Percentiles rank a stretch among this genome's conserved stretches.
Evolutionary conservation across 2,329 filamentous ascomycete genomes (phyloP).

Genomic region (Pestalotiopsis fici): DNA sequence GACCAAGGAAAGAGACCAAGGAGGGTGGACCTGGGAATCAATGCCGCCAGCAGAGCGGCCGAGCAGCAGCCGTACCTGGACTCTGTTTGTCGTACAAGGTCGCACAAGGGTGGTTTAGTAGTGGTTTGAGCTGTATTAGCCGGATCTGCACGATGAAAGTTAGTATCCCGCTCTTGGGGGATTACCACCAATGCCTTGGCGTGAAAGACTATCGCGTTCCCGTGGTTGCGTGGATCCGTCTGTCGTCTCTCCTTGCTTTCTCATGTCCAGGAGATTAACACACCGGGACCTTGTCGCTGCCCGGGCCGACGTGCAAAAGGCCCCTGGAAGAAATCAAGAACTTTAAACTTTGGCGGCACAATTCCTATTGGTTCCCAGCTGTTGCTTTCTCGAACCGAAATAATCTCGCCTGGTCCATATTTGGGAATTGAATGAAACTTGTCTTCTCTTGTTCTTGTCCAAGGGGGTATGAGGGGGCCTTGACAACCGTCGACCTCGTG

Average conservation of each 20-base stretch:
- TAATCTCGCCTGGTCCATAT: neutral
- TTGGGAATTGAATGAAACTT: neutral
- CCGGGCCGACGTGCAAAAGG: neutral
- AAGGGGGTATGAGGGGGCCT: too few relatives aligned
- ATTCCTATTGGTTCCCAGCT: neutral
- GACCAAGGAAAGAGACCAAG: neutral
- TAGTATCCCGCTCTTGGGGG: neutral
- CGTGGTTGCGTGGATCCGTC: neutral
- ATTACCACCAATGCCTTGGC: neutral
- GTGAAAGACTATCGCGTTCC: too few relatives aligned
- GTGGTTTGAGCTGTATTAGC: neutral
- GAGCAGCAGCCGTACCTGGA: too few relatives aligned
- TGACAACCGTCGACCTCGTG: neutral
- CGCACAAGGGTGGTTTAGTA: neutral
- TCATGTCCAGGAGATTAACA: neutral
- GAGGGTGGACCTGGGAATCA: neutral
- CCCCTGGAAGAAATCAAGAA: neutral
- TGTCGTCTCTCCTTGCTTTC: neutral
- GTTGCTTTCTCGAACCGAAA: neutral
- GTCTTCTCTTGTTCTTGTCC: neutral
- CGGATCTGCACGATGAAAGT: neutral
- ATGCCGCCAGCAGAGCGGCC: too few relatives aligned
- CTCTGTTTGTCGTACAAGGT: neutral
- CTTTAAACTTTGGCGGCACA: neutral
- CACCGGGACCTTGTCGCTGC: neutral